A percentile compares a stretch with the other conserved stretches of the same genome.
These are phyloP conservation scores for Cercospora sp. DNA, from an alignment of 2,329 filamentous ascomycete genomes.

Conservation along the genomic window DNA sequence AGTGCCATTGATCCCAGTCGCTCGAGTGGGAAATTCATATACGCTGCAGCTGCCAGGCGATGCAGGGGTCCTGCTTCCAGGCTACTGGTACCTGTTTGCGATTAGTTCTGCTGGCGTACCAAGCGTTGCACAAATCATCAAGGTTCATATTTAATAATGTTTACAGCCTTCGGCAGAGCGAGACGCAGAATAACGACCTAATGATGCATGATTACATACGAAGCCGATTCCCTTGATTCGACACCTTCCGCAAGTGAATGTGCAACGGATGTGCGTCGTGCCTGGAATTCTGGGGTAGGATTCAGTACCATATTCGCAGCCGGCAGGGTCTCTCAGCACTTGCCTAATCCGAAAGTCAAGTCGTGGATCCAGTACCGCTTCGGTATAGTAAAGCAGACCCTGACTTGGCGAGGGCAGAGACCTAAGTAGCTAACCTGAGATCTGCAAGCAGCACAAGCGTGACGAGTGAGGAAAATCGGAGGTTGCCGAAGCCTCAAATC, in stretches of 20 bases:
- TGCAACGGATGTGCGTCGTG: not conserved
- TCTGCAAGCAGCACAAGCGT: not conserved
- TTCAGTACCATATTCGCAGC: not conserved
- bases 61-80: conserved; percentile 53
- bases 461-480: not conserved
- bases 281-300: not conserved
- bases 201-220: not conserved
- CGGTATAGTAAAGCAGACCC: not conserved
- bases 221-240: not conserved
- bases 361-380: not conserved
- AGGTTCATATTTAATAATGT: conserved; percentile 26
- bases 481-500: not conserved
- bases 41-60: conserved; percentile 50
- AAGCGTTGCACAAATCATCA: conserved; percentile 48
- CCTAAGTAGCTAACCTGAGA: not conserved
- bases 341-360: not conserved
- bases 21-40: conserved; percentile 39
- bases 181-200: not conserved
- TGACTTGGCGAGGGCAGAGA: not conserved
- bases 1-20: conserved; percentile 44
- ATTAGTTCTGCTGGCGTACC: conserved; percentile 48
- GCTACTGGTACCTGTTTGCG: conserved; percentile 58
- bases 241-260: not conserved
- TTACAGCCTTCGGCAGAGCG: not conserved
- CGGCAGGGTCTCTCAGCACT: not conserved